Base-by-base conservation (phyloP, 768 basidiomycete genomes). In the Leucosporidium scottii region DNA sequence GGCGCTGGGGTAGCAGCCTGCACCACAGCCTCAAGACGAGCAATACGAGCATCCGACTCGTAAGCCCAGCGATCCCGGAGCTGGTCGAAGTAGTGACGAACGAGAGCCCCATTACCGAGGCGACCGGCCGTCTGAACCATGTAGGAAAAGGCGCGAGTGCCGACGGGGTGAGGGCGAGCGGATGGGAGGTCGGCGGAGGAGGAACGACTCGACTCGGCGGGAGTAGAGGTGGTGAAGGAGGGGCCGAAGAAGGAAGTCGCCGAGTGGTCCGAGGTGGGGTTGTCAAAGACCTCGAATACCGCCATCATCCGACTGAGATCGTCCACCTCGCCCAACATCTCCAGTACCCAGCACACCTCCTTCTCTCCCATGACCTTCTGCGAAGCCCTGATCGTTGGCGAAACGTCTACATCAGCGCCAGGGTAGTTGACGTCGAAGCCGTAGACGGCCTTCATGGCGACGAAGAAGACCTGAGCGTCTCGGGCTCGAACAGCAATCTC, bases 11-110 rank as follows among this genome's bases (percentile, higher is more conserved):
- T 20, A 66, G 9, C 50, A 44, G 54, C 17, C 30, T 18, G 1
- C 68, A 20, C 13, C 57, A 58, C 31, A 20, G 39, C 39, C 39
- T 44, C 39, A 15, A 44, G 39, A 15, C 39, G 39, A 17, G 39
- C 39, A 13, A 44, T 44, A 17, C 39, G 39, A 44, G 39, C n/a
- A 2, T 61, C 49, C 8, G 64, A n/a, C 17, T 50, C 50, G 20
- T 23, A 20, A 5, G 39, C 48, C 67, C 67, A 68, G 4, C 71
- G 67, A 20, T 21, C 17, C 44, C 63, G 64, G 27, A 72, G 62
- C 17, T 62, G 48, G 47, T 72, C 59, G 25, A 72, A 72, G 59
- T 72, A 72, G 62, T 68, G 67, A 17, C 67, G 31, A 17, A 27
- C 65, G 62, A 72, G 18, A 13, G 36, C 27, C 9, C 59, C 58